These are phyloP conservation scores for Rhodamnia rubescens DNA, from an alignment of 345 rosid species.

Conservation along the genomic window DNA sequence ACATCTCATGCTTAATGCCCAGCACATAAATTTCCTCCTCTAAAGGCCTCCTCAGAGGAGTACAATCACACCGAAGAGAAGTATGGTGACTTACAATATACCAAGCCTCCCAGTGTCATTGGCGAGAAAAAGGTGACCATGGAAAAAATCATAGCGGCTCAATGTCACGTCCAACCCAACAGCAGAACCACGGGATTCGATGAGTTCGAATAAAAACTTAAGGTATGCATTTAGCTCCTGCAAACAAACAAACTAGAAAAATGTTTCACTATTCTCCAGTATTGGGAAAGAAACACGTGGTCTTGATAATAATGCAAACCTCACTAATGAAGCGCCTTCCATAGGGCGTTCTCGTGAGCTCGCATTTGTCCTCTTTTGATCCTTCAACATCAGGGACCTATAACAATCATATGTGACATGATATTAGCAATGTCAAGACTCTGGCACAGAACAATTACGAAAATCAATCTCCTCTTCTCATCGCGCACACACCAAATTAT, in stretches of 20 bases:
- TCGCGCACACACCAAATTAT: background rate
- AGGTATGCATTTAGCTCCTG: conserved; percentile 77
- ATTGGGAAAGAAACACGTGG: background rate
- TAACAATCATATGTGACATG: background rate
- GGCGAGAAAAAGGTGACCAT: conserved; percentile 75
- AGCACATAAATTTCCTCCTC: background rate
- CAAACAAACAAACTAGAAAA: background rate
- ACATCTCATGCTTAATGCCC: background rate
- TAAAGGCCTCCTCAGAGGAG: background rate
- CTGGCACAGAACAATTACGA: background rate
- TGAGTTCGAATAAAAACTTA: conserved; percentile 55
- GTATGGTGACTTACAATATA: conserved; percentile 47
- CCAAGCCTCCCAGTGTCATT: conserved; percentile 61
- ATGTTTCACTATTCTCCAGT: background rate
- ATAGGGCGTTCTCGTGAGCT: conserved; percentile 77
- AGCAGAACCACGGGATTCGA: conserved; percentile 56
- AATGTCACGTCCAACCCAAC: conserved; percentile 53
- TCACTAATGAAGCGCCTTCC: conserved; percentile 60
- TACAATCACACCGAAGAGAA: background rate
- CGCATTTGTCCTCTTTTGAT: conserved; percentile 26
- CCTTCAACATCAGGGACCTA: conserved; percentile 65
- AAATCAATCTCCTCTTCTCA: background rate
- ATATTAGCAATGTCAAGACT: background rate
- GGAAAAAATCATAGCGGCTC: conserved; percentile 75
- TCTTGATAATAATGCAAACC: conserved; percentile 9